phyloP scores from a whole-genome alignment of 2,329 filamentous ascomycete genomes.

The Trichophyton verrucosum region DNA sequence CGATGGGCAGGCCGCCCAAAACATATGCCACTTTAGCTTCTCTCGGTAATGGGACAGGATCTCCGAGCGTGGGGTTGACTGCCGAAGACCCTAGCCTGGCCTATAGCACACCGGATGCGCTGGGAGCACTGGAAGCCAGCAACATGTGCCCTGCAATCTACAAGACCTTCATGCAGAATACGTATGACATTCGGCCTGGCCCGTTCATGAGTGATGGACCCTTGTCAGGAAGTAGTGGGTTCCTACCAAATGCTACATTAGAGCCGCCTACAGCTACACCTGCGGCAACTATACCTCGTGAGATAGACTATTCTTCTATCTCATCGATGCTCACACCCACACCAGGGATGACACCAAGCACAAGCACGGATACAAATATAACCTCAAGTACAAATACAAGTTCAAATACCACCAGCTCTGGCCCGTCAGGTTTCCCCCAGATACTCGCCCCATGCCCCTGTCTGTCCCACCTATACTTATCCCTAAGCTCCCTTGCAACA shows the following conservation, averaged over 20 bases:
- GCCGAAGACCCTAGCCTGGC: neutral
- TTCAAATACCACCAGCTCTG: neutral
- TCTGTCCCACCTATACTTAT: slow-evolving; percentile 33
- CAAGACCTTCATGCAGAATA: slow-evolving; percentile 11
- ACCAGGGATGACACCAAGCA: neutral
- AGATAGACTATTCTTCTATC: slow-evolving; percentile 11
- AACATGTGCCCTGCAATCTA: slow-evolving; percentile 22
- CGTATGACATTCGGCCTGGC: slow-evolving; percentile 9
- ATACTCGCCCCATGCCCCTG: slow-evolving; percentile 24
- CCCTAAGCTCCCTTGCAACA: slow-evolving; percentile 31
- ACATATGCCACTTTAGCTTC: slow-evolving; percentile 19
- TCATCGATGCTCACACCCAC: slow-evolving; percentile 7
- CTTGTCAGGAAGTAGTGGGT: slow-evolving; percentile 6
- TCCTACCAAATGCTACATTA: neutral
- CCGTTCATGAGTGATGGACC: slow-evolving; percentile 11
- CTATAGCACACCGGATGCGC: slow-evolving; percentile 13
- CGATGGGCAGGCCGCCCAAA: slow-evolving; percentile 37
- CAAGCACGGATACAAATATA: neutral
- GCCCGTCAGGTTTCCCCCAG: neutral
- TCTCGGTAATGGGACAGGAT: slow-evolving; percentile 20
- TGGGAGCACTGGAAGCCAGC: slow-evolving; percentile 16
- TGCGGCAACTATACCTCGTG: slow-evolving; percentile 1
- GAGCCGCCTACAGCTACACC: neutral
- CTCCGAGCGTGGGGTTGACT: neutral
- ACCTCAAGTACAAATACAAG: neutral